Percentiles rank a stretch among this genome's conserved stretches.
Evolutionary conservation across 345 rosid genomes (phyloP).

Genomic region (Combretum micranthum): DNA sequence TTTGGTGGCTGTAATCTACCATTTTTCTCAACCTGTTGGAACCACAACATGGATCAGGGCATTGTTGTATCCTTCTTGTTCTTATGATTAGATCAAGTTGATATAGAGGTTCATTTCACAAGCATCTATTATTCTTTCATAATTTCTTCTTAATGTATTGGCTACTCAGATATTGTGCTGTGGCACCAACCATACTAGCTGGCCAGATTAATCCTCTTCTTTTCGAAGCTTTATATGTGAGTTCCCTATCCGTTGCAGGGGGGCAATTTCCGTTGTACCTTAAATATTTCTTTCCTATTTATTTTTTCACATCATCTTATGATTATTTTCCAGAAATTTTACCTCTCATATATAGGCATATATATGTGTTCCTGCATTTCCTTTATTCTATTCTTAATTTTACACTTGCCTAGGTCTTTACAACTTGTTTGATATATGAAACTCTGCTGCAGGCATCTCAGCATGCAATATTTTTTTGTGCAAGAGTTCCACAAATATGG

Average conservation of each 20-base stretch:
- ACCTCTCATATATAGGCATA: too few species aligned
- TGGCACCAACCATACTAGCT: slow-evolving; percentile 73
- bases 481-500: slow-evolving; percentile 96
- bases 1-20: slow-evolving; percentile 3
- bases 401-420: neutral
- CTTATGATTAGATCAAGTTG: neutral
- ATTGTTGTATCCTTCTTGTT: slow-evolving; percentile 15
- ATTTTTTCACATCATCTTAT: neutral
- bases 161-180: slow-evolving; percentile 58
- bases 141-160: slow-evolving; percentile 24
- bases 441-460: slow-evolving; percentile 71
- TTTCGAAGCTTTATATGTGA: slow-evolving; percentile 81
- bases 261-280: too few species aligned
- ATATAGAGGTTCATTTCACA: too few species aligned
- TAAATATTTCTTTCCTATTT: neutral
- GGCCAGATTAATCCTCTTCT: slow-evolving; percentile 68
- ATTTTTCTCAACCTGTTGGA: slow-evolving; percentile 7
- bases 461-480: slow-evolving; percentile 87
- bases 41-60: slow-evolving; percentile 18
- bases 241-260: slow-evolving; percentile 12
- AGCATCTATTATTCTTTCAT: neutral
- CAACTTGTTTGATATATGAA: slow-evolving; percentile 1
- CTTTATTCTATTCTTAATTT: neutral
- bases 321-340: too few species aligned
- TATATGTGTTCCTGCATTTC: neutral